Conservation (phyloP, 805 yeast species). For the Candida loeiensis region DNA sequence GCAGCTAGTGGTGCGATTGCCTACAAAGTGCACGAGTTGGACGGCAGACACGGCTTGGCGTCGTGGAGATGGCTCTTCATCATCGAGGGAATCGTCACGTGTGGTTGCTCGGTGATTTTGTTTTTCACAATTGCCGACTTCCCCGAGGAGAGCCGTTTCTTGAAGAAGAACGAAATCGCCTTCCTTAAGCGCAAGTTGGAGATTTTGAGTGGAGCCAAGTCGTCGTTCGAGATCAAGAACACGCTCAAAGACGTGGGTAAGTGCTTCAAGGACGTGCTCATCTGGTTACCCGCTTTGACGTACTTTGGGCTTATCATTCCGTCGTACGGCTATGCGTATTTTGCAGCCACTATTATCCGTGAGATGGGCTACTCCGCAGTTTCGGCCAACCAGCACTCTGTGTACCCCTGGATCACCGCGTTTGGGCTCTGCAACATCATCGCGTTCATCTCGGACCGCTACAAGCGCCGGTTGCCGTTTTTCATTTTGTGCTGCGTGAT, state of each 20-base stretch:
- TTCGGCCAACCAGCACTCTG: constrained; percentile 74
- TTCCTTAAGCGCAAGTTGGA: constrained; percentile 59
- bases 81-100: constrained; percentile 42
- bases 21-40: constrained; percentile 55
- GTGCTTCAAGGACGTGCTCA: constrained; percentile 57
- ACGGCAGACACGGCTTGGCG: constrained; percentile 37
- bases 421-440: constrained; percentile 60
- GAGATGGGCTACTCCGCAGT: constrained; percentile 64
- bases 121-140: constrained; percentile 60
- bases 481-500: constrained; percentile 35
- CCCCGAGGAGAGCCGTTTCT: constrained; percentile 63
- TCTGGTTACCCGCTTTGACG: constrained; percentile 55
- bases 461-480: constrained; percentile 44
- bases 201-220: constrained; percentile 42
- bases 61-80: constrained; percentile 54
- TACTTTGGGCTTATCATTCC: constrained; percentile 68
- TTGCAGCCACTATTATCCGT: constrained; percentile 63
- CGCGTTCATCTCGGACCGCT: constrained; percentile 53
- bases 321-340: constrained; percentile 73
- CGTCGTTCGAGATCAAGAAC: constrained; percentile 48
- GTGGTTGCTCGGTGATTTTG: constrained; percentile 33
- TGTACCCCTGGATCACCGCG: constrained; percentile 81
- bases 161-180: constrained; percentile 46
- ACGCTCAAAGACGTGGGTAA: constrained; percentile 42
- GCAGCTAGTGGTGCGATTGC: constrained; percentile 78